phyloP scores from a whole-genome alignment of 345 rosid species.

The Citrus mangshanensis region DNA sequence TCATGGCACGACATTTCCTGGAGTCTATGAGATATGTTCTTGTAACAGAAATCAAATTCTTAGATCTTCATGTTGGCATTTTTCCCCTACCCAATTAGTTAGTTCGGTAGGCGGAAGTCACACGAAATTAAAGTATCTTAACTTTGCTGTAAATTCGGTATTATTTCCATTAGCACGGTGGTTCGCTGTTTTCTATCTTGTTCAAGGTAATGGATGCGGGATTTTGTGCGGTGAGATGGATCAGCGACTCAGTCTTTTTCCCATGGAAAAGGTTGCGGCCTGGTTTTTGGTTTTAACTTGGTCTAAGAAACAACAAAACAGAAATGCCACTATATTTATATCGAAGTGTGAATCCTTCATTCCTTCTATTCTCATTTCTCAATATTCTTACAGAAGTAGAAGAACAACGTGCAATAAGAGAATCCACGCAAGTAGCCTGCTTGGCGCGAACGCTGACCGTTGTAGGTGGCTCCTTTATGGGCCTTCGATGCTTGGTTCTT shows the following conservation, averaged over 20 bases:
- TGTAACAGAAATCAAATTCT: conserved; percentile 10
- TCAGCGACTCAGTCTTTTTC: background rate
- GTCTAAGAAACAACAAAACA: too few relatives aligned
- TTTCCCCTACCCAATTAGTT: background rate
- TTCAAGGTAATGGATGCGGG: background rate
- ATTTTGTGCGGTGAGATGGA: background rate
- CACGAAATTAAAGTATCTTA: background rate
- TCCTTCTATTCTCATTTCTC: too few relatives aligned
- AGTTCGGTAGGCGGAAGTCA: background rate
- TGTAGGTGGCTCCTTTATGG: too few relatives aligned
- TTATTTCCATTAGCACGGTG: background rate
- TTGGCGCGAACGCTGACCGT: too few relatives aligned
- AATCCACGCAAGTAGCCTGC: too few relatives aligned
- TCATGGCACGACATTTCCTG: conserved; percentile 10
- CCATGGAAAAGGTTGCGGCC: background rate
- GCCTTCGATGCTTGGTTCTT: too few relatives aligned
- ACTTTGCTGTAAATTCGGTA: conserved; percentile 12
- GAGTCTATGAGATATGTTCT: conserved; percentile 5
- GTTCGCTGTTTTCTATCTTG: background rate
- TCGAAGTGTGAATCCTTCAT: too few relatives aligned
- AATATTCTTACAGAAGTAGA: too few relatives aligned
- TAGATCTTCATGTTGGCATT: conserved; percentile 9
- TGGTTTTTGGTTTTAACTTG: too few relatives aligned
- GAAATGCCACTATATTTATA: too few relatives aligned
- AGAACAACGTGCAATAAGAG: too few relatives aligned